These are phyloP conservation scores for Inonotus obliquus DNA, from an alignment of 1,284 basidiomycete species.

Conservation along the genomic window DNA sequence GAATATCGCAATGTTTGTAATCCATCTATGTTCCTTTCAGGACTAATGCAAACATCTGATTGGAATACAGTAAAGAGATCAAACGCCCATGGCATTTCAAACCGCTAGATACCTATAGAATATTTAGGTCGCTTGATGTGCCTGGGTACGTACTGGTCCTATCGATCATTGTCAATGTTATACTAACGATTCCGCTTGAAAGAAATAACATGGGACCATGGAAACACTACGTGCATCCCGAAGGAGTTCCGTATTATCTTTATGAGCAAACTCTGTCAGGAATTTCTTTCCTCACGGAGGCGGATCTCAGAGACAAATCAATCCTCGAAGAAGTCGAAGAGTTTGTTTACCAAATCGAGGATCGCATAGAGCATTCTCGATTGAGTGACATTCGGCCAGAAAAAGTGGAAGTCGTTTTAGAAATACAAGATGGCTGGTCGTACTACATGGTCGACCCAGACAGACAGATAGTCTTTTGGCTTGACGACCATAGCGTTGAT, in stretches of 20 bases:
- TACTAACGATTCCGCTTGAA: background rate
- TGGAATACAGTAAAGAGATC: background rate
- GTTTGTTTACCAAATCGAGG: background rate
- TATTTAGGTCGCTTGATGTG: background rate
- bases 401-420: slow-evolving; percentile 6
- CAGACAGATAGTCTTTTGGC: slow-evolving; percentile 7
- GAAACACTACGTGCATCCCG: slow-evolving; percentile 5
- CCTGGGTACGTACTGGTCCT: too few species aligned
- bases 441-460: slow-evolving; percentile 13
- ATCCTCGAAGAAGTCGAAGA: background rate
- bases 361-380: background rate
- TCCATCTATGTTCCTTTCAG: background rate
- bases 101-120: background rate
- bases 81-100: background rate
- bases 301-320: background rate
- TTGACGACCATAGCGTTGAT: slow-evolving; percentile 6
- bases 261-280: background rate
- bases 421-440: slow-evolving; percentile 5
- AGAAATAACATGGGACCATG: background rate
- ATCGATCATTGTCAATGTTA: too few species aligned
- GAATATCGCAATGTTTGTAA: background rate
- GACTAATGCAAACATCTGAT: background rate
- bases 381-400: background rate
- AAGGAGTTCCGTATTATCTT: slow-evolving; percentile 6
- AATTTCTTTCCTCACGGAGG: slow-evolving; percentile 5